A percentile compares a stretch with the other conserved stretches of the same genome.
Conservation (phyloP, 2,329 filamentous ascomycete genomes). For the Ascocoryne sarcoides region DNA sequence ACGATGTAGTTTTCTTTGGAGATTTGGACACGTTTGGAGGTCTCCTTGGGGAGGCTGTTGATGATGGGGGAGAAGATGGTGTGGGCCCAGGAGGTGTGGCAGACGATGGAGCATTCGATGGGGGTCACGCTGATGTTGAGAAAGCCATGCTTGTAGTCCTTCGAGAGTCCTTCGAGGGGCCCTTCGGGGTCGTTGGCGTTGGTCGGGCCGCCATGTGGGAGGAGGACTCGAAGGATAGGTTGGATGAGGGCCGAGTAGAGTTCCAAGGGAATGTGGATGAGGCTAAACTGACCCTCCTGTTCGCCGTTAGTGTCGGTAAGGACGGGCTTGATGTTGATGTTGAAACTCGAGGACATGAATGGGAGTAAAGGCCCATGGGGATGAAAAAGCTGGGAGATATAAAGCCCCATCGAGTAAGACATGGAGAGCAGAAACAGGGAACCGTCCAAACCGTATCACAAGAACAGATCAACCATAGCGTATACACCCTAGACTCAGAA, state of each 20-base stretch:
- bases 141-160: conserved; percentile 62
- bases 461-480: conserved; percentile 1
- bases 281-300: conserved; percentile 76
- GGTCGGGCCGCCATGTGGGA: conserved; percentile 46
- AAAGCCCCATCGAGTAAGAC: conserved; percentile 1
- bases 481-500: no score
- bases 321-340: conserved; percentile 13
- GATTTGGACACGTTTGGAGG: conserved; percentile 54
- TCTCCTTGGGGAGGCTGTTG: conserved; percentile 47
- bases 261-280: conserved; percentile 82
- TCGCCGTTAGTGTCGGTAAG: conserved; percentile 16
- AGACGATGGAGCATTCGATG: conserved; percentile 87
- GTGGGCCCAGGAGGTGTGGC: conserved; percentile 64
- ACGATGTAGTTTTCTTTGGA: conserved; percentile 79
- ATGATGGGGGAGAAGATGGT: conserved; percentile 69
- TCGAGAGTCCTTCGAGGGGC: conserved; percentile 38
- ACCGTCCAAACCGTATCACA: neutral
- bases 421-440: conserved; percentile 5
- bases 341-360: conserved; percentile 9
- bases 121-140: conserved; percentile 90
- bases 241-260: conserved; percentile 74
- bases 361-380: neutral
- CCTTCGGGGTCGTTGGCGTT: conserved; percentile 28
- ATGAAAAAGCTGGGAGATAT: neutral
- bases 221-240: conserved; percentile 75